phyloP scores from a whole-genome alignment of 1,284 basidiomycete genomes.

The Termitomyces sp. region DNA sequence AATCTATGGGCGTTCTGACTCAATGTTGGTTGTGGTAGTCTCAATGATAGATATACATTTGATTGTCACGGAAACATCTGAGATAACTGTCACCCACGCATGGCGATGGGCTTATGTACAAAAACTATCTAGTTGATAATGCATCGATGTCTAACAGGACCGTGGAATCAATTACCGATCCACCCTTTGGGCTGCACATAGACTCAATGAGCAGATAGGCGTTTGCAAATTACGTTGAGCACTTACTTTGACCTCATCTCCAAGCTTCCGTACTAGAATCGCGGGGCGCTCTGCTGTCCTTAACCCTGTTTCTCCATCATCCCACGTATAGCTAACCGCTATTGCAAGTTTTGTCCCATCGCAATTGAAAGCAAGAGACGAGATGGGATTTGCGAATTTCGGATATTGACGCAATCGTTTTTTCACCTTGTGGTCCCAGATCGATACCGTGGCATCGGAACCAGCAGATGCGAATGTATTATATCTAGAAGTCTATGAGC shows the following conservation, averaged over 20 bases:
- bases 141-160: not conserved
- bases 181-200: slow-evolving; percentile 19
- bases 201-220: not conserved
- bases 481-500: slow-evolving; percentile 46
- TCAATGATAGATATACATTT: not conserved
- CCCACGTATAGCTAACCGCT: slow-evolving; percentile 83
- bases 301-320: slow-evolving; percentile 72
- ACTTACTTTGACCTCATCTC: slow-evolving; percentile 57
- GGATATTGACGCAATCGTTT: slow-evolving; percentile 90
- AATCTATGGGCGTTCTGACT: not conserved
- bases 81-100: not conserved
- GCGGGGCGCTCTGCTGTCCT: slow-evolving; percentile 44
- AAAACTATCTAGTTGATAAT: not conserved
- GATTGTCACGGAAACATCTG: slow-evolving; percentile 1
- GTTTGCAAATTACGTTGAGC: not conserved
- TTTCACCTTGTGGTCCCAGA: slow-evolving; percentile 97
- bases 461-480: slow-evolving; percentile 95
- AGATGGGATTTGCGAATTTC: slow-evolving; percentile 70
- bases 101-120: not conserved
- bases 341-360: slow-evolving; percentile 82
- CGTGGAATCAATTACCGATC: slow-evolving; percentile 16
- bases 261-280: slow-evolving; percentile 43
- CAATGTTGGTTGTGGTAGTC: not conserved
- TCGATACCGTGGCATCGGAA: slow-evolving; percentile 85
- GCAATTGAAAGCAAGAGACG: slow-evolving; percentile 74